Conservation (phyloP, 768 basidiomycete genomes). For the Fistulinella prunicolor region DNA sequence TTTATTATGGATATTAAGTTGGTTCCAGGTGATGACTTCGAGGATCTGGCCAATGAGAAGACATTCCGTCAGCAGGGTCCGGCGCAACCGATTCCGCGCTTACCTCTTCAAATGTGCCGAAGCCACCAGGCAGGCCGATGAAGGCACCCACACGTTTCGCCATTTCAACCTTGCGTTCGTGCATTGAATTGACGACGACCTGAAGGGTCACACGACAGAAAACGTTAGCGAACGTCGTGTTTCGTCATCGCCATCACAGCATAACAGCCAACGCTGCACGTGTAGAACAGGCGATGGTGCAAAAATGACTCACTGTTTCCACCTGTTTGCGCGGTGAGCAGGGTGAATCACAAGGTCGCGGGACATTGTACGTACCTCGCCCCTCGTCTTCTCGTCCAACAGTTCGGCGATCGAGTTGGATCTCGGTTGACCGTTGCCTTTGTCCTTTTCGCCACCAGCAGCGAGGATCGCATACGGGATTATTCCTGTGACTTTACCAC, state of each 20-base stretch:
- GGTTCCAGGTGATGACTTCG: constrained; percentile 94
- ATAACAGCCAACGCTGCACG: constrained; percentile 2
- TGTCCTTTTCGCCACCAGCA: constrained; percentile 61
- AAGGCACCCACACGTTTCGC: constrained; percentile 78
- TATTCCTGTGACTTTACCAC: constrained; percentile 75
- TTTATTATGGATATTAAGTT: constrained; percentile 82
- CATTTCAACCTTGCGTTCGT: constrained; percentile 90
- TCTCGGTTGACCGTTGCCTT: constrained; percentile 30
- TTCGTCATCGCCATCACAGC: neutral
- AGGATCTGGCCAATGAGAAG: constrained; percentile 49
- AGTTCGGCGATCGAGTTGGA: constrained; percentile 19
- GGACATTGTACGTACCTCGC: constrained; percentile 30
- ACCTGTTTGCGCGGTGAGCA: constrained; percentile 14
- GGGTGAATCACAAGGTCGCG: neutral
- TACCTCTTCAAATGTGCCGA: constrained; percentile 92
- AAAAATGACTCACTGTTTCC: constrained; percentile 29
- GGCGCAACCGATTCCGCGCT: neutral
- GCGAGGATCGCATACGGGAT: constrained; percentile 73
- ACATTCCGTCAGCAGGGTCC: constrained; percentile 2
- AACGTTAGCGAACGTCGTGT: constrained; percentile 9
- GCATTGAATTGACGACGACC: constrained; percentile 80
- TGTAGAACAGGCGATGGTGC: neutral
- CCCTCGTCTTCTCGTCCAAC: constrained; percentile 32
- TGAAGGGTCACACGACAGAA: constrained; percentile 25
- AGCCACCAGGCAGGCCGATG: constrained; percentile 88